phyloP scores from a whole-genome alignment of 2,329 filamentous ascomycete genomes.

The Fusarium humuli region DNA sequence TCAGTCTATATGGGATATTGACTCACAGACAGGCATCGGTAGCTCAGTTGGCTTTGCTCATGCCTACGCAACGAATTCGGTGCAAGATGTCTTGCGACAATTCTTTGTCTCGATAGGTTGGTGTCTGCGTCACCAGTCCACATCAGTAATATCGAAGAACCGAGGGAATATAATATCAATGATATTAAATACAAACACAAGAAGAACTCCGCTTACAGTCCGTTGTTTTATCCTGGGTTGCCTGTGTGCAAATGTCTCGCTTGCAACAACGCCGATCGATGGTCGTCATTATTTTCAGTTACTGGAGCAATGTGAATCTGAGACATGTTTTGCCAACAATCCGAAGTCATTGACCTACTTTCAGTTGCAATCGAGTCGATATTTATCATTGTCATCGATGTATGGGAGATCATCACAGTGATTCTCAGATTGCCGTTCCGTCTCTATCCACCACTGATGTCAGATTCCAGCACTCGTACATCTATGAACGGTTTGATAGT shows the following conservation, averaged over 20 bases:
- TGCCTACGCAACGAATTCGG: conserved; percentile 48
- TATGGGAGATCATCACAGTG: background rate
- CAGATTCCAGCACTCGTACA: background rate
- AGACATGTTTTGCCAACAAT: conserved; percentile 37
- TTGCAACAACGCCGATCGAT: conserved; percentile 7
- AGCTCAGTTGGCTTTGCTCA: conserved; percentile 39
- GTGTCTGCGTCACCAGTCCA: conserved; percentile 39
- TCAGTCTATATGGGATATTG: background rate
- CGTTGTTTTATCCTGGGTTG: background rate
- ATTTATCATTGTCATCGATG: background rate
- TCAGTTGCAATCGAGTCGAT: background rate
- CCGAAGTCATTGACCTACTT: conserved; percentile 11
- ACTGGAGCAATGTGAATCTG: conserved; percentile 50
- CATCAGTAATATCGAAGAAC: conserved; percentile 16
- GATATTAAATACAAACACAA: conserved; percentile 27
- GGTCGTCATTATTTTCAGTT: conserved; percentile 50
- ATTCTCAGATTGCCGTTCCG: background rate
- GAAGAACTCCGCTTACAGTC: background rate
- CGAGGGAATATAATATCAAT: conserved; percentile 45
- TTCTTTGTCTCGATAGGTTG: background rate
- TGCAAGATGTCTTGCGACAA: background rate
- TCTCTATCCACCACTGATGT: background rate
- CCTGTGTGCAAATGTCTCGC: background rate
- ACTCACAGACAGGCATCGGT: background rate
- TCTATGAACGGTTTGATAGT: background rate